Evolutionary conservation across 306 rosid species (phyloP), one percentile per base, ranked within the genome.

Genomic region (Sesbania bispinosa): DNA sequence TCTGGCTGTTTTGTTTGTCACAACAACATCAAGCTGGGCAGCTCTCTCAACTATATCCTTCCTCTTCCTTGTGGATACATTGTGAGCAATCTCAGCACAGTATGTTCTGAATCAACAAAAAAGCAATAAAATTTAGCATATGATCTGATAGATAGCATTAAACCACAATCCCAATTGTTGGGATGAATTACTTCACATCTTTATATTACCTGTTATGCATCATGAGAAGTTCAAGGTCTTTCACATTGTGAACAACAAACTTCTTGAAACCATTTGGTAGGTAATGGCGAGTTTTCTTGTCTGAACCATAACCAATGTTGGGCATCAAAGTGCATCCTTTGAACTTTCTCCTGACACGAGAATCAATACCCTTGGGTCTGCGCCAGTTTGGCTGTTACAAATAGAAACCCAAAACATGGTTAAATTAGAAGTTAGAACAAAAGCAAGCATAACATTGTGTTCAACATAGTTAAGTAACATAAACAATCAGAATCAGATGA

Each of bases 81-180:
- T 85, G 79, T 90, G 96, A 9, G 96, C 91, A 79, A 90, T 90
- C 86, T 90, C 96, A 8, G 96, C 96, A 75, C 96, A 90, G 60
- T 86, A 88, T 6, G 91, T 90, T 87, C 93, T 87, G 83, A 41
- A 64, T 20, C 41, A 3, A 7, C 5, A 35, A 6, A 7, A 14
- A 18, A n/a, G 1, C 18, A 10, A 14, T 20, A 32, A 14, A 21
- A 4, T 67, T 53, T 3, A 14, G 29, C 3, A 13, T 2, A 14
- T 1, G 10, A 45, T 36, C 5, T 48, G 11, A 36, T 69, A 48
- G 1, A 45, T 27, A 8, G 41, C 2, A 3, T 7, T 9, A 33
- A 20, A 46, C 4, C 21, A 1, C 7, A 39, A 7, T 15, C 0
- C 3, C 19, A 55, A 0, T 10, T 10, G 3, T 14, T 23, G 4